Evolutionary conservation across 2,329 filamentous ascomycete species (phyloP).

Genomic region (Neofusicoccum cordaticola): DNA sequence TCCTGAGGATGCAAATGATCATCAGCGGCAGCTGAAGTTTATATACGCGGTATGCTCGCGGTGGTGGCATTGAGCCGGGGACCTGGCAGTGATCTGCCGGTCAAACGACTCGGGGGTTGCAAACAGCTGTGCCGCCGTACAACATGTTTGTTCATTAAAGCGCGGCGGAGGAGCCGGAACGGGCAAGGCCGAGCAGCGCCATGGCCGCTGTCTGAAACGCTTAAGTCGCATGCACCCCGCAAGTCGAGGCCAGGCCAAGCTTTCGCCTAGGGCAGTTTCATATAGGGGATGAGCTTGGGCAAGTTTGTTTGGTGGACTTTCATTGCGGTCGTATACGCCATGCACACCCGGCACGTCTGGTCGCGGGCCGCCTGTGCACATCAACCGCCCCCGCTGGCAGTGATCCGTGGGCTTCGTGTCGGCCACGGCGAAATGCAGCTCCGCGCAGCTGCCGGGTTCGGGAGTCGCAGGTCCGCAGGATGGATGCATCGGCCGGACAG

Average conservation of each 20-base stretch:
- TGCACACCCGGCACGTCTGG: neutral
- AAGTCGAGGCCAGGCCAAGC: neutral
- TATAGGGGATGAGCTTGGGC: neutral
- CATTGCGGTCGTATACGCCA: neutral
- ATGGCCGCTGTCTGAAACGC: neutral
- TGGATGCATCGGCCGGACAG: neutral
- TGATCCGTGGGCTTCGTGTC: too few species aligned
- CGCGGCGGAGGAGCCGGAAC: neutral
- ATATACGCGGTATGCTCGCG: neutral
- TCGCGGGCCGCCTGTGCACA: neutral
- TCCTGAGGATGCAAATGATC: neutral
- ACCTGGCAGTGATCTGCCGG: neutral
- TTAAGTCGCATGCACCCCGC: neutral
- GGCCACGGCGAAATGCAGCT: neutral
- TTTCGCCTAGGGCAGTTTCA: conserved; percentile 10
- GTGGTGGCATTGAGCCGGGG: neutral
- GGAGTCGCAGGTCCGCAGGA: neutral
- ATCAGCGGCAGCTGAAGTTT: neutral
- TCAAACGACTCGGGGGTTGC: neutral
- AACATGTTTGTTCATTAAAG: neutral
- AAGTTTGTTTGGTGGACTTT: conserved; percentile 9
- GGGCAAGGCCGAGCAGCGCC: neutral
- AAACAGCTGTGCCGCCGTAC: neutral
- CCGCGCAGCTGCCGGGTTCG: neutral
- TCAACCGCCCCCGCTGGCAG: too few species aligned